Conservation (phyloP, 2,329 filamentous ascomycete genomes). For the Pezizomycotina sp. region DNA sequence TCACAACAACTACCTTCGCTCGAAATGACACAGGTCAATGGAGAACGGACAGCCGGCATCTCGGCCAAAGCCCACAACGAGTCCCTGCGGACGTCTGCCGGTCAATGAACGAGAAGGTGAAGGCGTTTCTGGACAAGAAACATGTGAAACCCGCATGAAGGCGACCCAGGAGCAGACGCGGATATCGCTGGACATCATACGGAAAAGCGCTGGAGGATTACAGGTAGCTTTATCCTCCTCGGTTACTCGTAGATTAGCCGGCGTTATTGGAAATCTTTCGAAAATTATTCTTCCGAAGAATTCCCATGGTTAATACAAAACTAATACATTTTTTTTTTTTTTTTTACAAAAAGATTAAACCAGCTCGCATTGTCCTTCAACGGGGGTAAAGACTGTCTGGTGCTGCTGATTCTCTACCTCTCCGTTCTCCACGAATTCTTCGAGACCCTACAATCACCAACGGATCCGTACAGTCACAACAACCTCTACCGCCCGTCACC, state of each 20-base stretch:
- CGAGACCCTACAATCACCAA: constrained; percentile 24
- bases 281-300: constrained; percentile 3
- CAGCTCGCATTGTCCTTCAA: constrained; percentile 89
- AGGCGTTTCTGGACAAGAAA: constrained; percentile 48
- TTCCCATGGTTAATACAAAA: constrained; percentile 1
- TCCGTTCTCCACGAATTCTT: constrained; percentile 37
- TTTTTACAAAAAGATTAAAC: constrained; percentile 39
- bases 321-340: constrained; percentile 6
- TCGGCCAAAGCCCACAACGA: too few species aligned
- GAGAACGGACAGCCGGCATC: too few species aligned
- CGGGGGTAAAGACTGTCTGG: constrained; percentile 92
- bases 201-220: constrained; percentile 60
- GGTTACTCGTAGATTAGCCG: constrained; percentile 4
- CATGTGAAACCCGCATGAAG: constrained; percentile 39
- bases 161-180: constrained; percentile 59
- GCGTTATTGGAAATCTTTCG: constrained; percentile 2
- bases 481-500: constrained; percentile 12
- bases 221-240: constrained; percentile 37
- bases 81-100: too few species aligned
- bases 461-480: constrained; percentile 15
- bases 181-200: constrained; percentile 54
- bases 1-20: too few species aligned
- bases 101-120: constrained; percentile 43
- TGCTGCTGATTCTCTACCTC: constrained; percentile 75
- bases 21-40: too few species aligned